Conservation (phyloP, 257 asterid genomes). For the Solanum sparsipilum region DNA sequence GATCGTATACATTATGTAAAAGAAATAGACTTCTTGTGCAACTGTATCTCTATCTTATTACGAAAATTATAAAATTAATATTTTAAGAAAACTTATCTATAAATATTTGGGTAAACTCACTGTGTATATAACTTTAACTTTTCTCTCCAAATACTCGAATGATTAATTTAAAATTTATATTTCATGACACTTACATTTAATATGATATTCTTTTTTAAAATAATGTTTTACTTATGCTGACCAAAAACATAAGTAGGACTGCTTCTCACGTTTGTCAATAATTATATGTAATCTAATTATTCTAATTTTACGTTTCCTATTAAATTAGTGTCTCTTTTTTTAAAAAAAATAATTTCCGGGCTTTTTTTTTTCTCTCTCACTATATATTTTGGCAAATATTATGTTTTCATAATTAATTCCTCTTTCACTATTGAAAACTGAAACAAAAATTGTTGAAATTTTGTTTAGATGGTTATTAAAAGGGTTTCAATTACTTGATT, state of each 20-base stretch:
- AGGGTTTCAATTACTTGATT: neutral
- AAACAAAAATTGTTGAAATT: neutral
- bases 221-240: neutral
- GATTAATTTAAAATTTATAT: no score
- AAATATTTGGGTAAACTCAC: no score
- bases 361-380: neutral
- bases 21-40: no score
- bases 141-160: neutral
- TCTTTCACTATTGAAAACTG: neutral
- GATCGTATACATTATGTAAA: neutral
- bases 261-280: neutral
- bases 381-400: neutral
- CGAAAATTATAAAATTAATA: neutral
- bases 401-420: neutral
- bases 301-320: conserved; percentile 16
- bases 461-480: neutral
- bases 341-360: neutral
- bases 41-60: no score
- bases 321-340: neutral
- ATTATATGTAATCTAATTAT: neutral
- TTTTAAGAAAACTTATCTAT: no score
- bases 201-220: rapidly evolving
- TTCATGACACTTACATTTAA: neutral
- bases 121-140: rapidly evolving
- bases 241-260: neutral